Conservation (phyloP, 148 eudicot species). For the Vaccinium vitisidaea region DNA sequence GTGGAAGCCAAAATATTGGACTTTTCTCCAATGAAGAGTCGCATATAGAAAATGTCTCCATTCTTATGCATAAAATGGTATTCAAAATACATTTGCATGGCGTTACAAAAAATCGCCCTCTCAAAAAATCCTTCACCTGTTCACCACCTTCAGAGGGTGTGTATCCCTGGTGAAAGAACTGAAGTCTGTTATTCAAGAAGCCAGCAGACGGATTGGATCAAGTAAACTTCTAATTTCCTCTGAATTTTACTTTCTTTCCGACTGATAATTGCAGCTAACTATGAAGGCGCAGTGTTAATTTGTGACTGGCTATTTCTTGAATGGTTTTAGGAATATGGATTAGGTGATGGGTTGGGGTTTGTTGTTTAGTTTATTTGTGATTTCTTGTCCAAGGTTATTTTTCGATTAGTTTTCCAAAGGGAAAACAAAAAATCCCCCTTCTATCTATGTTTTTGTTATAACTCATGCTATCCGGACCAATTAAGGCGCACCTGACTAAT, state of each 20-base stretch:
- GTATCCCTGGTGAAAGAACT: neutral
- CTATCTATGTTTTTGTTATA: neutral
- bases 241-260: neutral
- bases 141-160: too few relatives aligned
- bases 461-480: too few relatives aligned
- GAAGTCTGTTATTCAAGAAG: neutral
- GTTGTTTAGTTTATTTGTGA: too few relatives aligned
- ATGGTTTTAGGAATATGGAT: neutral
- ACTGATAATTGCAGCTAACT: neutral
- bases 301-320: neutral
- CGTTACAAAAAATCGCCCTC: neutral
- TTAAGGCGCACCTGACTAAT: neutral
- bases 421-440: neutral
- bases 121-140: too few relatives aligned
- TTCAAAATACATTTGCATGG: neutral
- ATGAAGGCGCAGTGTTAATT: neutral
- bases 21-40: neutral
- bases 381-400: neutral
- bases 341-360: too few relatives aligned
- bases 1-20: neutral
- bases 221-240: neutral
- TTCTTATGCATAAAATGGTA: too few relatives aligned
- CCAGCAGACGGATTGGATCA: neutral
- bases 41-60: neutral
- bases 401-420: neutral